Conservation (phyloP, 495 filamentous ascomycete genomes). For the Daldinia childiae region DNA sequence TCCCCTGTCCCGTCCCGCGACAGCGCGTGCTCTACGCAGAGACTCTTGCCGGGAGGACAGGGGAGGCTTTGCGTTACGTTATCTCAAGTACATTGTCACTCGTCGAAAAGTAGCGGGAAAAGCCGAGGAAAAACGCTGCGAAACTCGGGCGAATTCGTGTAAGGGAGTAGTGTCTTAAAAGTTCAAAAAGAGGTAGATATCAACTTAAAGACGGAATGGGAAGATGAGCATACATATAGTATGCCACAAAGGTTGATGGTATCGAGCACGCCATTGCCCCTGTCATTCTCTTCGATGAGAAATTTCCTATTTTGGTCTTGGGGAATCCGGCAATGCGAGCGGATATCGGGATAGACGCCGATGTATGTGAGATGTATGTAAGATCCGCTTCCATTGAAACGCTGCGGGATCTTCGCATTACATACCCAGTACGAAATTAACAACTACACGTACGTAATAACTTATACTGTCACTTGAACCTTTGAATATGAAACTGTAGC, state of each 20-base stretch:
- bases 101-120: constrained; percentile 13
- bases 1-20: constrained; percentile 4
- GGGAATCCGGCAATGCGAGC: background rate
- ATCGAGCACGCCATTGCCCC: constrained; percentile 39
- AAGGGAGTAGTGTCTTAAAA: background rate
- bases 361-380: background rate
- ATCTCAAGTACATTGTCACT: background rate
- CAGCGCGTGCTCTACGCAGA: background rate
- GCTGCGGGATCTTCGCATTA: background rate
- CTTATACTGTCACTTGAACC: background rate
- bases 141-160: constrained; percentile 21
- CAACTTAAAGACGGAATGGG: constrained; percentile 13
- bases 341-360: background rate
- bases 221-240: constrained; percentile 33
- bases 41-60: background rate
- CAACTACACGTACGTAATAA: background rate
- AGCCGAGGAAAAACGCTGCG: constrained; percentile 17
- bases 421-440: background rate
- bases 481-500: background rate
- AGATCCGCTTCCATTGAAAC: constrained; percentile 18
- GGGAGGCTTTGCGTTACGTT: background rate
- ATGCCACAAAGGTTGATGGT: constrained; percentile 21
- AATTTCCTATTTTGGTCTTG: constrained; percentile 16
- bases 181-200: constrained; percentile 2
- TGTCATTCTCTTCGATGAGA: constrained; percentile 10